Evolutionary conservation across 345 rosid species (phyloP).

Genomic region (Populus tremula): DNA sequence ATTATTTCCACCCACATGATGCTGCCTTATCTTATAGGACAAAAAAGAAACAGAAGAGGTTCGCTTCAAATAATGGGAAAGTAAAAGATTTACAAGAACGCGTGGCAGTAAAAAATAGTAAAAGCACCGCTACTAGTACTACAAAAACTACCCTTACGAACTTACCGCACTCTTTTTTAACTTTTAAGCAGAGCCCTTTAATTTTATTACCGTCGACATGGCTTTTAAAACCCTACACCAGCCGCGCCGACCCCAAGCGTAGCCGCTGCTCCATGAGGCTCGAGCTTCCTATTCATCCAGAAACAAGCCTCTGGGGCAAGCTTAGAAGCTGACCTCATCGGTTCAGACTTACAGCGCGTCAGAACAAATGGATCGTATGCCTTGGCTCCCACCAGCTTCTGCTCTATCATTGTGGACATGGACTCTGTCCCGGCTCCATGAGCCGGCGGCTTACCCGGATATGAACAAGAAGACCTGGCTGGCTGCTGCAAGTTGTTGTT

Average conservation of each 20-base stretch:
- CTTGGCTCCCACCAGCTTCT: slow-evolving; percentile 51
- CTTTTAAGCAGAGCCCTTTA: not conserved
- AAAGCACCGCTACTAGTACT: slow-evolving; percentile 2
- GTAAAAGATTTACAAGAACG: slow-evolving; percentile 26
- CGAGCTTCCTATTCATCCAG: slow-evolving; percentile 87
- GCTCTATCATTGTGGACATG: slow-evolving; percentile 46
- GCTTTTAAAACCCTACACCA: slow-evolving; percentile 41
- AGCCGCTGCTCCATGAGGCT: slow-evolving; percentile 68
- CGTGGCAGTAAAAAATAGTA: not conserved
- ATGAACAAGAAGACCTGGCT: slow-evolving; percentile 66
- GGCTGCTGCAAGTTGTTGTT: slow-evolving; percentile 13
- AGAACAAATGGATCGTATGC: slow-evolving; percentile 62
- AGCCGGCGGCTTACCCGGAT: slow-evolving; percentile 43
- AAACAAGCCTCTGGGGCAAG: slow-evolving; percentile 72
- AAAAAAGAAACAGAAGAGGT: not conserved
- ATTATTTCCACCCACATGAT: too few species aligned
- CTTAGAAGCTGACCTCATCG: slow-evolving; percentile 60
- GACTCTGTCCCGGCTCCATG: slow-evolving; percentile 30
- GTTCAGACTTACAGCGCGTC: slow-evolving; percentile 93
- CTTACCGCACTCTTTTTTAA: slow-evolving; percentile 7
- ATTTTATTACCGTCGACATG: not conserved
- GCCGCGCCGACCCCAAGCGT: slow-evolving; percentile 65
- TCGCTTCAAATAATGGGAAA: not conserved
- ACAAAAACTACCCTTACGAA: slow-evolving; percentile 15
- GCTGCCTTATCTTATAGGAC: not conserved